Evolutionary conservation across 345 rosid species (phyloP), one percentile per base, ranked within the genome.

Genomic region (Arabis hirsuta): DNA sequence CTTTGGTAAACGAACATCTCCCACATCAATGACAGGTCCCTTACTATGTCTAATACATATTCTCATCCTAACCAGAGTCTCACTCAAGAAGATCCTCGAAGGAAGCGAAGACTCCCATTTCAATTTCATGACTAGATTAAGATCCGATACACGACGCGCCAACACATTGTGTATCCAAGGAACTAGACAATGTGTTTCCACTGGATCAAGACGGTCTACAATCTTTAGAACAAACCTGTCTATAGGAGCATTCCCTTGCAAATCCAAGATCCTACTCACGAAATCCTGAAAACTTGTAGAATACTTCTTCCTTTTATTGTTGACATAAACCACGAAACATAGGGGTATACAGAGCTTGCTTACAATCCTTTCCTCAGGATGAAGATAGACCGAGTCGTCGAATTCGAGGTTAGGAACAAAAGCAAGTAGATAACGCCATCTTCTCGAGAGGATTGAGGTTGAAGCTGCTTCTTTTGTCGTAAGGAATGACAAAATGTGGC

Each of bases 1-100:
- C 45, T 68, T 68, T 5, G 64, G 72, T n/a, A 67, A 62, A 65
- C 13, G 7, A 14, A 32, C 72, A 27, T 44, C 54, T 56, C 32
- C 34, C 20, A 67, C 19, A 4, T 44, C 54, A 1, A 55, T 7
- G 32, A 0, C 6, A 10, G 45, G 45, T 1, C 47, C 55, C 7
- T 20, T 0, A 27, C 7, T 29, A 29, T 29, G 5, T 3, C 2
- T 8, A 36, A 36, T 36, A 36, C 7, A 8, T 8, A 68, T 6
- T 32, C 22, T 56, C 45, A 68, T 14, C 36, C 0, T 45, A 32
- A 68, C 64, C 3, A 68, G 32, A 5, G 64, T 45, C 55, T 68
- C 7, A 36, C 64, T 68, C 45, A 56, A 31, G 46, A 45, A 69
- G 26, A 69, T 2, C 56, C 2, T n/a, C 24, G 16, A 4, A 46